These are phyloP conservation scores for Hymenoscyphus infarciens DNA, from an alignment of 2,329 filamentous ascomycete genomes.

Conservation along the genomic window DNA sequence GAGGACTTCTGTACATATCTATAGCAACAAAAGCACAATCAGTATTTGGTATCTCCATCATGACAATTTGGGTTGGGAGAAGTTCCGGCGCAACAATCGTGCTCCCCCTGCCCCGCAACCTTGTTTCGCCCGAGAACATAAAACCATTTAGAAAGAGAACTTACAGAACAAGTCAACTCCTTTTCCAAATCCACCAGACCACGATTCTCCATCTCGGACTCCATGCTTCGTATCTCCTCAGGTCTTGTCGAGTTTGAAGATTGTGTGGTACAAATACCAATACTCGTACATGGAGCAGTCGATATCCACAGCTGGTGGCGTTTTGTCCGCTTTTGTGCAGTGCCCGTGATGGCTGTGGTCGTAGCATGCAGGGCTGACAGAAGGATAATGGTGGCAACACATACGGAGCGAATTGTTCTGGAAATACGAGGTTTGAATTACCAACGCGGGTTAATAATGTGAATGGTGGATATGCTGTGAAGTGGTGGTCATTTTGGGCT, in stretches of 20 bases:
- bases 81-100: neutral
- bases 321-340: conserved; percentile 3
- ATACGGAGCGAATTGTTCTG: neutral
- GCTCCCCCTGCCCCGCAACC: neutral
- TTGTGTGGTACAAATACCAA: neutral
- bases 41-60: conserved; percentile 16
- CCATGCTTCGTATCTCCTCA: conserved; percentile 2
- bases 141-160: conserved; percentile 38
- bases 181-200: conserved; percentile 73
- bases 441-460: neutral
- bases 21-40: conserved; percentile 12
- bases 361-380: conserved; percentile 1
- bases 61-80: neutral
- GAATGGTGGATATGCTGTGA: neutral
- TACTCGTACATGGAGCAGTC: neutral
- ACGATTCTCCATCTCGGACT: conserved; percentile 51
- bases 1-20: conserved; percentile 97
- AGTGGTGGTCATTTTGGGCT: neutral
- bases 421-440: neutral
- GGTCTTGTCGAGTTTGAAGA: neutral
- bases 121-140: neutral
- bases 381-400: neutral
- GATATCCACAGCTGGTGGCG: conserved; percentile 3
- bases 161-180: conserved; percentile 91
- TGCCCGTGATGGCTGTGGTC: neutral